Percentiles rank a stretch among this genome's conserved stretches.
phyloP scores from a whole-genome alignment of 2,329 filamentous ascomycete genomes.

The Talaromyces sp. region DNA sequence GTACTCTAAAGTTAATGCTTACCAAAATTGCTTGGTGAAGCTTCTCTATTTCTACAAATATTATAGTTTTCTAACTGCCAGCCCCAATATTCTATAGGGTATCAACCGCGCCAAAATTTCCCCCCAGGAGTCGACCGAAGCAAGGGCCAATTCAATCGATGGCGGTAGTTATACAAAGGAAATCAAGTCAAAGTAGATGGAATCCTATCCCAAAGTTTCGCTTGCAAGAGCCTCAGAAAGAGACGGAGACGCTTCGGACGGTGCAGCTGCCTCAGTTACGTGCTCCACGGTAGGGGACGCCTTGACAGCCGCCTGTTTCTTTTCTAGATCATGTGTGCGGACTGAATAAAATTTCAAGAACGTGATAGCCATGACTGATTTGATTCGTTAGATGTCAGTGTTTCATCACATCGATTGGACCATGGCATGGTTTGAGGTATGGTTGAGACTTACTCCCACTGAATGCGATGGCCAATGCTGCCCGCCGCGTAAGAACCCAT shows the following conservation, averaged over 20 bases:
- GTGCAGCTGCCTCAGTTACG: conserved; percentile 13
- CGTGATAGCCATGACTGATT: conserved; percentile 43
- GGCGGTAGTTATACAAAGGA: neutral
- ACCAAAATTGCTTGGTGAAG: neutral
- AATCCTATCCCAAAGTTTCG: conserved; percentile 12
- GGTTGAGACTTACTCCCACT: conserved; percentile 41
- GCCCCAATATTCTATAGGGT: conserved; percentile 7
- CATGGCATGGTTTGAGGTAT: neutral
- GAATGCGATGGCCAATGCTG: conserved; percentile 54
- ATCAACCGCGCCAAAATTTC: conserved; percentile 1
- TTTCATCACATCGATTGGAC: neutral
- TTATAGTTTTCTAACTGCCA: neutral
- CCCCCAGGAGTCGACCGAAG: neutral
- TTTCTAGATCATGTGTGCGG: conserved; percentile 30
- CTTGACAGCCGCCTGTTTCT: conserved; percentile 28
- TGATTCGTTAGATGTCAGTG: neutral
- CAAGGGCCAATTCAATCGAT: neutral
- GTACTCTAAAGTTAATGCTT: neutral
- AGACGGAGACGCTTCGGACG: conserved; percentile 10
- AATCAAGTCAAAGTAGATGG: neutral
- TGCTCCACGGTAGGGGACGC: conserved; percentile 24
- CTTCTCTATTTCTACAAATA: neutral
- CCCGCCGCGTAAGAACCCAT: conserved; percentile 72
- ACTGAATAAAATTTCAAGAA: conserved; percentile 43
- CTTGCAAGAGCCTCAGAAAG: conserved; percentile 11